phyloP scores from a whole-genome alignment of 1,284 basidiomycete genomes.

The Moesziomyces aphidis region DNA sequence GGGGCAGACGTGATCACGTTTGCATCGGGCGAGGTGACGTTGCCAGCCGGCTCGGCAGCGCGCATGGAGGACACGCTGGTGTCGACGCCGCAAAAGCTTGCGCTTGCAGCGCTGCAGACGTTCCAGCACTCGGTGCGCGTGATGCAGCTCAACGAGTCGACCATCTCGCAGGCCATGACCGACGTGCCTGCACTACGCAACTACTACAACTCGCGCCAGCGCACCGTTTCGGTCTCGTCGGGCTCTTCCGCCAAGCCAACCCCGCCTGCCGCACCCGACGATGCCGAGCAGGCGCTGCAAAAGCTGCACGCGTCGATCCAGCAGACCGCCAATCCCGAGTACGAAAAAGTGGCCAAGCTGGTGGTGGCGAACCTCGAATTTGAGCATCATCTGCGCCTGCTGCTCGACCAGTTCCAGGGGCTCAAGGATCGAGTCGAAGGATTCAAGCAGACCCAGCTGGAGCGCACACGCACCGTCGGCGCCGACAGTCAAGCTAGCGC shows the following conservation, averaged over 20 bases:
- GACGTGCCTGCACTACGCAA: constrained; percentile 36
- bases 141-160: constrained; percentile 22
- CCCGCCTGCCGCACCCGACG: background rate
- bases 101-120: constrained; percentile 35
- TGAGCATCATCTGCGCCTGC: constrained; percentile 21
- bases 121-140: constrained; percentile 35
- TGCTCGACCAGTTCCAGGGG: constrained; percentile 26
- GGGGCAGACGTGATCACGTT: no score
- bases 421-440: constrained; percentile 40
- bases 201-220: constrained; percentile 37
- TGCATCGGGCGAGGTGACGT: background rate
- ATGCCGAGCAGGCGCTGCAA: constrained; percentile 17
- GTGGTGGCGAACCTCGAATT: constrained; percentile 41
- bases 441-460: constrained; percentile 15
- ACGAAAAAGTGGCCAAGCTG: constrained; percentile 29
- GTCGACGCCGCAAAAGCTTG: constrained; percentile 31
- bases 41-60: constrained; percentile 8
- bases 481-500: background rate
- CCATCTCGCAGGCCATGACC: constrained; percentile 31
- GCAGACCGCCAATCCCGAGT: constrained; percentile 30
- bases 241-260: background rate
- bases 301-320: constrained; percentile 22
- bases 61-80: constrained; percentile 34
- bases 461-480: background rate
- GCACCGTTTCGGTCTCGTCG: background rate